A percentile compares a stretch with the other conserved stretches of the same genome.
Evolutionary conservation across 306 rosid species (phyloP).

Genomic region (Corylus avellana): DNA sequence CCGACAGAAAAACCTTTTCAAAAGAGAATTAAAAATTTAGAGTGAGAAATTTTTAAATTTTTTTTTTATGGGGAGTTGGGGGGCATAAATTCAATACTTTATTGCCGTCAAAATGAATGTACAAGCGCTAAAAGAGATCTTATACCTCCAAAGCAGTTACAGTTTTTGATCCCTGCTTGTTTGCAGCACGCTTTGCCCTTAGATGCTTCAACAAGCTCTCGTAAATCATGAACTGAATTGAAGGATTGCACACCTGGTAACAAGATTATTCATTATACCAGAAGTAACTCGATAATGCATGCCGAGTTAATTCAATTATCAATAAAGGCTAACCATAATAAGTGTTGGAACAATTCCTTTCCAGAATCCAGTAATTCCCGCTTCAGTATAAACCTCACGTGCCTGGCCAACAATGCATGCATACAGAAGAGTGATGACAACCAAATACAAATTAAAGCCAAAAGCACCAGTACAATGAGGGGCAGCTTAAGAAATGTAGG

Average conservation of each 20-base stretch:
- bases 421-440: constrained; percentile 21
- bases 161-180: constrained; percentile 45
- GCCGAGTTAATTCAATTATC: constrained; percentile 11
- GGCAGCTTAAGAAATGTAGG: neutral
- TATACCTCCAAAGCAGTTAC: constrained; percentile 68
- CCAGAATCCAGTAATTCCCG: constrained; percentile 77
- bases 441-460: neutral
- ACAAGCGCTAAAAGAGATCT: constrained; percentile 1
- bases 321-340: constrained; percentile 64
- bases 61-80: too few relatives aligned
- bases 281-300: neutral
- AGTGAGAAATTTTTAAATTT: neutral
- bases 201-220: constrained; percentile 68
- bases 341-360: constrained; percentile 84
- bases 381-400: constrained; percentile 62
- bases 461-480: neutral
- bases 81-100: neutral
- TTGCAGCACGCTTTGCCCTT: constrained; percentile 52
- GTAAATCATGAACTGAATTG: constrained; percentile 83
- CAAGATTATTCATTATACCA: constrained; percentile 22
- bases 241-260: constrained; percentile 78
- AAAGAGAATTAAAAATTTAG: constrained; percentile 24
- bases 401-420: constrained; percentile 45
- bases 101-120: neutral
- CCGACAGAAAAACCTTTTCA: constrained; percentile 63